Percentiles rank a stretch among this genome's conserved stretches.
Conservation (phyloP, 2,329 filamentous ascomycete species). For the Aaosphaeria arxii region DNA sequence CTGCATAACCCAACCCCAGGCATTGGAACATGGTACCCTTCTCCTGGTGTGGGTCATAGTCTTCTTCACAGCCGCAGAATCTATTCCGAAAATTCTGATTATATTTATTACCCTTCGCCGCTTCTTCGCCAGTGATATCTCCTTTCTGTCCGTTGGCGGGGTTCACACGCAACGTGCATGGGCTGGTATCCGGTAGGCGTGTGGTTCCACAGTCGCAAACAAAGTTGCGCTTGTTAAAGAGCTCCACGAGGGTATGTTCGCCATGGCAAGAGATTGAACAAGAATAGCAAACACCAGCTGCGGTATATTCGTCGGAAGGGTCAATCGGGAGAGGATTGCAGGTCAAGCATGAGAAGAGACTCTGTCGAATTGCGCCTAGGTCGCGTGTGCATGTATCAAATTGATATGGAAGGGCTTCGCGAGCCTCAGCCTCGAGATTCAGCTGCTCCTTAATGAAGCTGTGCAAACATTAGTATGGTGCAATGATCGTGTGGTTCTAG, state of each 20-base stretch:
- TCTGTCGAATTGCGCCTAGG: slow-evolving; percentile 85
- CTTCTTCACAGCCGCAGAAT: slow-evolving; percentile 85
- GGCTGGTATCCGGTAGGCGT: slow-evolving; percentile 65
- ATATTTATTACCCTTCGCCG: slow-evolving; percentile 75
- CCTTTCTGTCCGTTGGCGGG: slow-evolving; percentile 72
- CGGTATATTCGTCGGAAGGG: slow-evolving; percentile 60
- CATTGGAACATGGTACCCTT: slow-evolving; percentile 99
- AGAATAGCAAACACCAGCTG: slow-evolving; percentile 90
- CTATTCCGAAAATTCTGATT: slow-evolving; percentile 93
- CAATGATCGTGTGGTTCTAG: background rate
- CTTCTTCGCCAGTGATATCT: slow-evolving; percentile 70
- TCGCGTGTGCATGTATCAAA: slow-evolving; percentile 90
- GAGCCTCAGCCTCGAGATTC: slow-evolving; percentile 88
- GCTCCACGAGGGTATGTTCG: slow-evolving; percentile 89
- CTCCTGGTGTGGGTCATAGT: slow-evolving; percentile 85
- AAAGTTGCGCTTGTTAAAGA: slow-evolving; percentile 94
- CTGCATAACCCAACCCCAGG: slow-evolving; percentile 73
- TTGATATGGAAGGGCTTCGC: slow-evolving; percentile 88
- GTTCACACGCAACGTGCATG: slow-evolving; percentile 75
- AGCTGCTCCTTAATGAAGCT: slow-evolving; percentile 89
- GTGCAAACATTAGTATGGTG: background rate
- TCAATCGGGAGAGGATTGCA: slow-evolving; percentile 78
- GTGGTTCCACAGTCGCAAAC: slow-evolving; percentile 94
- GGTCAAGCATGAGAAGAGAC: slow-evolving; percentile 87
- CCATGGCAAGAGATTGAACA: slow-evolving; percentile 97